Percentiles rank a stretch among this genome's conserved stretches.
These are phyloP conservation scores for Lomentospora prolificans DNA, from an alignment of 2,329 filamentous ascomycete species.

Conservation along the genomic window DNA sequence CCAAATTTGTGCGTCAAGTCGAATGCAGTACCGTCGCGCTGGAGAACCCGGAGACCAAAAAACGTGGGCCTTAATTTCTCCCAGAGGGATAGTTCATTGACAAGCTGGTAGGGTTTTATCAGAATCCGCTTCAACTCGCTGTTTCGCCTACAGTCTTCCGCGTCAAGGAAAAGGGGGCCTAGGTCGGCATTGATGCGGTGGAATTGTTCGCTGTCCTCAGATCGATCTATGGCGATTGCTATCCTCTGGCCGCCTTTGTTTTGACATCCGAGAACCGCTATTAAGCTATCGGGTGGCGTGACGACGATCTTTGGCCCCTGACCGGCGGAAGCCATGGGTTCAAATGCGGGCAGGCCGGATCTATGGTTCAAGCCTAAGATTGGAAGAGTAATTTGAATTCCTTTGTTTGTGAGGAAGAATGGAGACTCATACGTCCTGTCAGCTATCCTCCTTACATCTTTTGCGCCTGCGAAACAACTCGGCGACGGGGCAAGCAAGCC, in stretches of 20 bases:
- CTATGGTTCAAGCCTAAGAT: background rate
- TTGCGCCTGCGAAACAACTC: background rate
- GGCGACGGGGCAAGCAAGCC: conserved; percentile 7
- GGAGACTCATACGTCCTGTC: background rate
- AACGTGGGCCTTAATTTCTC: background rate
- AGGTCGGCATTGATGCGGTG: conserved; percentile 1
- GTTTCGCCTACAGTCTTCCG: background rate
- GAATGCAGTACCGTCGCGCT: background rate
- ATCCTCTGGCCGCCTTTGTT: background rate
- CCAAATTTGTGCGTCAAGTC: background rate
- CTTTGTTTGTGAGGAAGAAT: conserved; percentile 8
- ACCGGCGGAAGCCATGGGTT: background rate
- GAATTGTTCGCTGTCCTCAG: background rate
- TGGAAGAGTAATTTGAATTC: conserved; percentile 4
- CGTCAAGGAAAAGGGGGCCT: background rate
- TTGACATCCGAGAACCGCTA: conserved; percentile 1
- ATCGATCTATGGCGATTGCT: background rate
- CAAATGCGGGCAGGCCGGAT: background rate
- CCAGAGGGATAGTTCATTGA: background rate
- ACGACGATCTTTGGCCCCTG: background rate
- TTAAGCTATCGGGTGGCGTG: conserved; percentile 1
- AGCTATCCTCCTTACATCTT: background rate
- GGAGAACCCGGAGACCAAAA: conserved; percentile 1
- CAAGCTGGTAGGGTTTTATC: background rate
- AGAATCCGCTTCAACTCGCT: background rate